Percentiles rank a stretch among this genome's conserved stretches.
phyloP scores from a whole-genome alignment of 306 rosid genomes.

The Begonia loranthoides region DNA sequence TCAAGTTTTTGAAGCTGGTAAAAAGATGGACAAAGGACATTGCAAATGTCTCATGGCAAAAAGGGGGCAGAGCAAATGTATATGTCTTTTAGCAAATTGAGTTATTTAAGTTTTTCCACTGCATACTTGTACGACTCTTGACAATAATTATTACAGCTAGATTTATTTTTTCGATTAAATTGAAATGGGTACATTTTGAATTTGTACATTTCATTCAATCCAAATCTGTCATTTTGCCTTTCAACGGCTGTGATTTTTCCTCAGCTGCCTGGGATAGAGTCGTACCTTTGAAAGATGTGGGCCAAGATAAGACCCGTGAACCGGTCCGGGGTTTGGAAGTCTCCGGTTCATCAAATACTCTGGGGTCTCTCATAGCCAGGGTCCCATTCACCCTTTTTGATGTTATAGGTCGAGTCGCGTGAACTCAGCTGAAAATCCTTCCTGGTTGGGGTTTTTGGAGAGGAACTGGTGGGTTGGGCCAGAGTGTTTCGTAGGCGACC shows the following conservation, averaged over 20 bases:
- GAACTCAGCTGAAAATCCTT: conserved; percentile 57
- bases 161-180: no score
- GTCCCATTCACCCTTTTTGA: conserved; percentile 77
- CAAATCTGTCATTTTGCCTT: conserved; percentile 12
- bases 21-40: no score
- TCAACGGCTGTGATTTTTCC: conserved; percentile 43
- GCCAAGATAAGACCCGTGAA: conserved; percentile 48
- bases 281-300: conserved; percentile 48
- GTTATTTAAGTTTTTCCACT: no score
- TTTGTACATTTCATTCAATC: no score
- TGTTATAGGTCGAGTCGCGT: conserved; percentile 32
- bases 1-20: background rate
- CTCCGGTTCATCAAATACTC: conserved; percentile 59
- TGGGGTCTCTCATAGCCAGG: conserved; percentile 55
- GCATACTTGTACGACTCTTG: no score
- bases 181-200: no score
- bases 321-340: conserved; percentile 63
- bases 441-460: conserved; percentile 66
- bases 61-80: no score
- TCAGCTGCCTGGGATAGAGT: conserved; percentile 41
- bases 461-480: conserved; percentile 79
- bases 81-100: no score
- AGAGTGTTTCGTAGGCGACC: conserved; percentile 61
- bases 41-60: no score
- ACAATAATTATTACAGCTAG: no score